Percentiles rank a stretch among this genome's conserved stretches.
phyloP scores from a whole-genome alignment of 352 stramenopile genomes.

The Phytophthora sojae region DNA sequence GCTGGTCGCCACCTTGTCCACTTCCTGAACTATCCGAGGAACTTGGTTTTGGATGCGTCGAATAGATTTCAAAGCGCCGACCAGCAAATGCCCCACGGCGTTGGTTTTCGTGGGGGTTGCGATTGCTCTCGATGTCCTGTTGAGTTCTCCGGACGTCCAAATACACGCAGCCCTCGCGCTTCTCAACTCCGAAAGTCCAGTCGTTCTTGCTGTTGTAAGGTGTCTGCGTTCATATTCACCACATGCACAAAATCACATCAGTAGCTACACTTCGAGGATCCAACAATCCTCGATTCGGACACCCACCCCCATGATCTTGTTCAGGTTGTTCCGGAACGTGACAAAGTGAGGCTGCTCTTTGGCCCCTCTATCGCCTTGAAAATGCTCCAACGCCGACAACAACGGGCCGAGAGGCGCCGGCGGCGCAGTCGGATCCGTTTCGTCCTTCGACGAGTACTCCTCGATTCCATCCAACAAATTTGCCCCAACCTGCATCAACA shows the following conservation, averaged over 20 bases:
- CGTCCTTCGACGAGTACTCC: constrained; percentile 56
- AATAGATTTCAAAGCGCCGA: constrained; percentile 76
- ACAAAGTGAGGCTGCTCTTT: constrained; percentile 55
- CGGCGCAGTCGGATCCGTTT: constrained; percentile 47
- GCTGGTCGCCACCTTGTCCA: constrained; percentile 12
- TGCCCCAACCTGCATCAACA: constrained; percentile 44
- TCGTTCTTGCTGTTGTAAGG: constrained; percentile 82
- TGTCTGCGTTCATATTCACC: constrained; percentile 45
- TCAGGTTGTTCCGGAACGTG: constrained; percentile 84
- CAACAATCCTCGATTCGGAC: neutral
- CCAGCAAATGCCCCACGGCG: constrained; percentile 67
- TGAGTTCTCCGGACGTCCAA: constrained; percentile 63
- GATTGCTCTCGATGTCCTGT: constrained; percentile 50
- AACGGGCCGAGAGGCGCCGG: constrained; percentile 64
- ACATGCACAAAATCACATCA: constrained; percentile 10
- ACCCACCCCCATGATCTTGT: constrained; percentile 83
- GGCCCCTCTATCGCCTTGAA: constrained; percentile 30
- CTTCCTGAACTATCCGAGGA: neutral
- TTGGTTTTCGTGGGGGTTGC: constrained; percentile 63
- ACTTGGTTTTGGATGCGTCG: constrained; percentile 33
- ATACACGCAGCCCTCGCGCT: constrained; percentile 65
- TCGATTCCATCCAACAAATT: constrained; percentile 74
- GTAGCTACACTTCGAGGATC: neutral
- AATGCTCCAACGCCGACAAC: constrained; percentile 53
- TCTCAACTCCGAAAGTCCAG: constrained; percentile 69